These are phyloP conservation scores for Combretum micranthum DNA, from an alignment of 345 rosid genomes.

Conservation along the genomic window DNA sequence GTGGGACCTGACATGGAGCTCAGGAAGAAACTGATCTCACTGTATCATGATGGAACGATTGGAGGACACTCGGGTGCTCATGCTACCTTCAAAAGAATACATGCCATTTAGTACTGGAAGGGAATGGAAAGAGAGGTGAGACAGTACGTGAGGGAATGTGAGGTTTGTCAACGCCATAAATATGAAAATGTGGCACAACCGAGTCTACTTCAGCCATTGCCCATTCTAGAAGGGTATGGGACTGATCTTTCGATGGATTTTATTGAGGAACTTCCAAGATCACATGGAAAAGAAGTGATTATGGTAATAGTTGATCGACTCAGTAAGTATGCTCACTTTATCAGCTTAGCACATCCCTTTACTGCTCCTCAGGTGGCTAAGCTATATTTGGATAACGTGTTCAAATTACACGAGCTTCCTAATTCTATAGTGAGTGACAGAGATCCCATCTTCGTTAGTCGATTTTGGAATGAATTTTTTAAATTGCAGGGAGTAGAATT, in stretches of 20 bases:
- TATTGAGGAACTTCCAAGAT: background rate
- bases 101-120: too few relatives aligned
- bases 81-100: too few relatives aligned
- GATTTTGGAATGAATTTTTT: background rate
- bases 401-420: background rate
- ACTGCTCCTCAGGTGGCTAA: background rate
- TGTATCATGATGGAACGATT: too few relatives aligned
- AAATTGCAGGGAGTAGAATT: background rate
- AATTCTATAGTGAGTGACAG: background rate
- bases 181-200: background rate
- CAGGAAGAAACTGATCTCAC: too few relatives aligned
- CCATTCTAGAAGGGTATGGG: background rate
- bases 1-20: too few relatives aligned
- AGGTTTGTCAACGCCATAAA: background rate
- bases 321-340: background rate
- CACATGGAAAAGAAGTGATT: background rate
- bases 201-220: background rate
- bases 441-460: background rate
- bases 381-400: background rate
- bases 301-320: background rate
- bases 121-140: too few relatives aligned
- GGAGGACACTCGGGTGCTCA: too few relatives aligned
- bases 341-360: background rate
- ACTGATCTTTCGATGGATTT: background rate
- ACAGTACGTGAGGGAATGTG: too few relatives aligned